Conservation (phyloP, 1,139 yeast genomes). For the Saccharomycopsis hybrid region DNA sequence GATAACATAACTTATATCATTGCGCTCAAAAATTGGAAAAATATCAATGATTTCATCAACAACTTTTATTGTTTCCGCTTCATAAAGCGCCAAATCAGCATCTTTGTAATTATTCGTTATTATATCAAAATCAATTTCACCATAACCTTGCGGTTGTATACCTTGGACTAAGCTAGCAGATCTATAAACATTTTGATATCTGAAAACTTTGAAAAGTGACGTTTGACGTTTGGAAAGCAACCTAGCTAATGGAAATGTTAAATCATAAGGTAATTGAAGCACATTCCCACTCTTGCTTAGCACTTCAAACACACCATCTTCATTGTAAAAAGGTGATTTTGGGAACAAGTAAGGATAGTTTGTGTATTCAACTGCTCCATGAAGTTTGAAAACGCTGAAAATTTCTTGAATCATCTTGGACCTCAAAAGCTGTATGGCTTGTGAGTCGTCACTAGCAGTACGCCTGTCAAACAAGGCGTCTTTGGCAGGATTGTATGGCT, state of each 20-base stretch:
- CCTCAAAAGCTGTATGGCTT: conserved; percentile 31
- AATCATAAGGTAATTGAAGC: conserved; percentile 79
- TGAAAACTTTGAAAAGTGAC: conserved; percentile 42
- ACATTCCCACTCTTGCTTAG: conserved; percentile 84
- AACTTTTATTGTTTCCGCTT: conserved; percentile 82
- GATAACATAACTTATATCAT: conserved; percentile 51
- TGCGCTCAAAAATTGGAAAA: conserved; percentile 58
- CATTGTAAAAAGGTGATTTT: conserved; percentile 63
- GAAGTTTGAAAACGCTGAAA: conserved; percentile 55
- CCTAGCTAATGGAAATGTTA: conserved; percentile 85
- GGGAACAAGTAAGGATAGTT: conserved; percentile 67
- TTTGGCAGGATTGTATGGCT: conserved; percentile 75
- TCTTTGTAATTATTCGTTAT: conserved; percentile 41
- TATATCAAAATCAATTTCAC: conserved; percentile 84
- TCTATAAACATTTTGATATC: conserved; percentile 79
- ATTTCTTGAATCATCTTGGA: conserved; percentile 50
- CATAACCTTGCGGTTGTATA: conserved; percentile 70
- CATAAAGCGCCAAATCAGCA: conserved; percentile 48
- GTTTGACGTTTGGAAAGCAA: conserved; percentile 59
- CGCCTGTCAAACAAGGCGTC: conserved; percentile 71
- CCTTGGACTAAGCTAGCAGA: conserved; percentile 49
- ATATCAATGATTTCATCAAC: conserved; percentile 62
- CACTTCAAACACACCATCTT: conserved; percentile 59
- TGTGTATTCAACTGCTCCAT: conserved; percentile 80
- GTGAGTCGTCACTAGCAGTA: conserved; percentile 19